Percentiles rank a stretch among this genome's conserved stretches.
Conservation (phyloP, 1,139 yeast genomes). For the Zygosaccharomyces pseudobailii region DNA sequence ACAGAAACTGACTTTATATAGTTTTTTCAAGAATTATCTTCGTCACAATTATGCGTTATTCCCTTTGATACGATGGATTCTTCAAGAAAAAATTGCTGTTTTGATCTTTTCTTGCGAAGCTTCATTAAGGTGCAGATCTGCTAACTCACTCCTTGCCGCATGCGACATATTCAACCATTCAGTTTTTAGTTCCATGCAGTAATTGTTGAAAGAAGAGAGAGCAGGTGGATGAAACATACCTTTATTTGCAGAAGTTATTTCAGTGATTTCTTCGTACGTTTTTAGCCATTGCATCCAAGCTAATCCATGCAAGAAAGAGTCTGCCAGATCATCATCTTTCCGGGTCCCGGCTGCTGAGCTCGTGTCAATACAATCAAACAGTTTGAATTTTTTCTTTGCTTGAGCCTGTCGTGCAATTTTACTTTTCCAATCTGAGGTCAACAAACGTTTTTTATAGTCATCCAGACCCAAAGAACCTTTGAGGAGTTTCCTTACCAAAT, state of each 20-base stretch:
- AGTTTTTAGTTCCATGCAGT: conserved; percentile 8
- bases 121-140: conserved; percentile 2
- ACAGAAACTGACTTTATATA: too few species aligned
- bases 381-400: conserved; percentile 10
- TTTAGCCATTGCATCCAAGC: conserved; percentile 46
- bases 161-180: conserved; percentile 1
- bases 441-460: conserved; percentile 13
- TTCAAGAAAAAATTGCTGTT: neutral
- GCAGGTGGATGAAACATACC: conserved; percentile 7
- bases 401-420: conserved; percentile 34
- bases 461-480: conserved; percentile 4
- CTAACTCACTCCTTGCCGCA: conserved; percentile 2
- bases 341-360: conserved; percentile 24
- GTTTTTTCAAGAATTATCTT: too few species aligned
- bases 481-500: conserved; percentile 7
- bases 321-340: conserved; percentile 60
- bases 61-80: neutral
- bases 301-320: conserved; percentile 53
- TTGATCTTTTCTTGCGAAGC: neutral
- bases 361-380: conserved; percentile 19
- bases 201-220: conserved; percentile 7
- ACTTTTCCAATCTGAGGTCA: conserved; percentile 30
- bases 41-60: neutral
- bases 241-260: conserved; percentile 3
- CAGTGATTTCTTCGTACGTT: conserved; percentile 12